phyloP scores from a whole-genome alignment of 305 asterid genomes.

The Fraxinus platypoda region DNA sequence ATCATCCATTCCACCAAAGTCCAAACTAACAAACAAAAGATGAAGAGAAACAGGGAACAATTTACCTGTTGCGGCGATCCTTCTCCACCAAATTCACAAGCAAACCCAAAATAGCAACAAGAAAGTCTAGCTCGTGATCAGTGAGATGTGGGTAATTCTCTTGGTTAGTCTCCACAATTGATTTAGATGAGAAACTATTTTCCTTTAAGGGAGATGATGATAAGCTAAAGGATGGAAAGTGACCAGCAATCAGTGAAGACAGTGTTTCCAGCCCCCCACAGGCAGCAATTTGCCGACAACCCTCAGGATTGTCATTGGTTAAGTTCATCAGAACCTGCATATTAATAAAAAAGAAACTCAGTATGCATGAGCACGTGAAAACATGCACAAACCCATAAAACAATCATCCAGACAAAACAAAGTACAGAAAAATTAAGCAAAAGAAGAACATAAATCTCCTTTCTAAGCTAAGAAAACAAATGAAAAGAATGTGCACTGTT shows the following conservation, averaged over 20 bases:
- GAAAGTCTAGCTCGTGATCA: slow-evolving; percentile 87
- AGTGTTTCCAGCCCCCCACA: slow-evolving; percentile 78
- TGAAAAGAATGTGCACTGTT: not conserved
- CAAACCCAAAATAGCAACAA: slow-evolving; percentile 90
- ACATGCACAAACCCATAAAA: not conserved
- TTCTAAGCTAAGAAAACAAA: not conserved
- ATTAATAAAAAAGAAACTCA: slow-evolving; percentile 16
- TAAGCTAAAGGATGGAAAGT: slow-evolving; percentile 67
- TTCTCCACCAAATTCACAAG: slow-evolving; percentile 98
- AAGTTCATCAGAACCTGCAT: slow-evolving; percentile 91
- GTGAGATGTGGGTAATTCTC: slow-evolving; percentile 44
- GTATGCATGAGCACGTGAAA: slow-evolving; percentile 1
- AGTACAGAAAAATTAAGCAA: not conserved
- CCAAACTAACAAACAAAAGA: not conserved
- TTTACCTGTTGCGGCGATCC: slow-evolving; percentile 73
- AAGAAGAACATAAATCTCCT: not conserved
- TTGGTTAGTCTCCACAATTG: slow-evolving; percentile 34
- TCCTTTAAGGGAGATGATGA: slow-evolving; percentile 30
- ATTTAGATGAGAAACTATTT: slow-evolving; percentile 34
- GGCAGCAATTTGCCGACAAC: slow-evolving; percentile 85
- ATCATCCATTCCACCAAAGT: not conserved
- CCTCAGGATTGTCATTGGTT: slow-evolving; percentile 83
- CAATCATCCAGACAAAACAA: not conserved
- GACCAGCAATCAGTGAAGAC: slow-evolving; percentile 73
- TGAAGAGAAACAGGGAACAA: not conserved